These are phyloP conservation scores for Fomitopsis palustris DNA, from an alignment of 1,284 basidiomycete genomes.

Conservation along the genomic window DNA sequence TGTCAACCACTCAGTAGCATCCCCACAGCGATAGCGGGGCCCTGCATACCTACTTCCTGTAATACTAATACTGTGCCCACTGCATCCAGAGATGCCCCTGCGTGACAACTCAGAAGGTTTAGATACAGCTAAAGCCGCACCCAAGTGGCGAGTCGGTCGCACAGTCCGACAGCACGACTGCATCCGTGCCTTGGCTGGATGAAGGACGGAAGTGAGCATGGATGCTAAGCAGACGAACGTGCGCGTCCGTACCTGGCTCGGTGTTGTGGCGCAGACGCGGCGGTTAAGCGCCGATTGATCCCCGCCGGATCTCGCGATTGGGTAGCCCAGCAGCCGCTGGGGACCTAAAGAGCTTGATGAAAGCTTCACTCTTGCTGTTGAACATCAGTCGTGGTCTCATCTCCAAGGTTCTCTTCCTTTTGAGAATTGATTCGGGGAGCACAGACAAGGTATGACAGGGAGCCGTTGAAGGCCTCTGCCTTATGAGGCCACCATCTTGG, in stretches of 20 bases:
- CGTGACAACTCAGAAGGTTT: too few species aligned
- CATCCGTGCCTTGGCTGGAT: background rate
- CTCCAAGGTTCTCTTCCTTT: too few species aligned
- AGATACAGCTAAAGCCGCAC: too few species aligned
- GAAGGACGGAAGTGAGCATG: background rate
- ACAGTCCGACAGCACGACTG: background rate
- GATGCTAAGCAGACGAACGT: background rate
- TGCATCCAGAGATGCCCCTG: background rate
- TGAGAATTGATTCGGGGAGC: too few species aligned
- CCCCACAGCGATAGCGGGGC: background rate
- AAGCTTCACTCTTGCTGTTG: too few species aligned
- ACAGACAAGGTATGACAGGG: too few species aligned
- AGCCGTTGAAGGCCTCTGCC: too few species aligned
- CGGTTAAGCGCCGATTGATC: background rate
- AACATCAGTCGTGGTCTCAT: too few species aligned
- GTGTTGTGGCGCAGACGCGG: background rate
- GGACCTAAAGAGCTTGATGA: too few species aligned
- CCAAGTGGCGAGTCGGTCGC: background rate
- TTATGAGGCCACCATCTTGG: too few species aligned
- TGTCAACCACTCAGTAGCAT: background rate
- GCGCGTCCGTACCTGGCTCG: background rate
- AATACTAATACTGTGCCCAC: background rate
- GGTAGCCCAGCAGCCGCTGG: too few species aligned
- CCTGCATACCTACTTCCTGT: background rate
- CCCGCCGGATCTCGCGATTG: background rate